Conservation (phyloP, 345 rosid genomes). For the Erucastrum elatum region DNA sequence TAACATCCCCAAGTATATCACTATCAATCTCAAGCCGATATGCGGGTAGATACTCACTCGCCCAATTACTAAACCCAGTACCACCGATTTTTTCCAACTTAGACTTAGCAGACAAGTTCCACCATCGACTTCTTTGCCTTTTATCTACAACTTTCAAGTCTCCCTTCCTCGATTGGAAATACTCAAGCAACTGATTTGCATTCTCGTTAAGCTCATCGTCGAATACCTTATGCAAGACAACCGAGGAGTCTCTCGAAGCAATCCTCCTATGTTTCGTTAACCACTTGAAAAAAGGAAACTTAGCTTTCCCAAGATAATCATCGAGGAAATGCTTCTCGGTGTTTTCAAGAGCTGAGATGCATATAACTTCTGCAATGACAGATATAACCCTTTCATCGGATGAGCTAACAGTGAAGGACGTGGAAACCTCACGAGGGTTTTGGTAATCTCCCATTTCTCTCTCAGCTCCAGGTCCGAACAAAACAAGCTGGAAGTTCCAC, state of each 20-base stretch:
- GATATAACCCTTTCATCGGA: slow-evolving; percentile 62
- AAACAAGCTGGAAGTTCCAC: slow-evolving; percentile 69
- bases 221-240: slow-evolving; percentile 49
- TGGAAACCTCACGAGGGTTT: slow-evolving; percentile 78
- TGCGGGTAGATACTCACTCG: slow-evolving; percentile 66
- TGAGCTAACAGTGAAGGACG: slow-evolving; percentile 59
- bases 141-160: slow-evolving; percentile 29
- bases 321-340: slow-evolving; percentile 58
- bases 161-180: slow-evolving; percentile 48
- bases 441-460: slow-evolving; percentile 69
- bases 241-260: slow-evolving; percentile 64
- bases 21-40: slow-evolving; percentile 66
- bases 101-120: slow-evolving; percentile 50
- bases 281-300: slow-evolving; percentile 48
- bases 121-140: slow-evolving; percentile 51
- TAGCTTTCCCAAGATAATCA: slow-evolving; percentile 38
- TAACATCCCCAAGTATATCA: slow-evolving; percentile 49
- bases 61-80: slow-evolving; percentile 70
- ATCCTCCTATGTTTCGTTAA: slow-evolving; percentile 46
- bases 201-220: slow-evolving; percentile 67
- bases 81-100: slow-evolving; percentile 76
- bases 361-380: slow-evolving; percentile 74
- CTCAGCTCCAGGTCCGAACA: slow-evolving; percentile 69
- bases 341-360: slow-evolving; percentile 59
- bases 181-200: slow-evolving; percentile 55